A percentile compares a stretch with the other conserved stretches of the same genome.
Evolutionary conservation across 1,139 yeast genomes (phyloP).

Genomic region (Saccharomyces hybrid): DNA sequence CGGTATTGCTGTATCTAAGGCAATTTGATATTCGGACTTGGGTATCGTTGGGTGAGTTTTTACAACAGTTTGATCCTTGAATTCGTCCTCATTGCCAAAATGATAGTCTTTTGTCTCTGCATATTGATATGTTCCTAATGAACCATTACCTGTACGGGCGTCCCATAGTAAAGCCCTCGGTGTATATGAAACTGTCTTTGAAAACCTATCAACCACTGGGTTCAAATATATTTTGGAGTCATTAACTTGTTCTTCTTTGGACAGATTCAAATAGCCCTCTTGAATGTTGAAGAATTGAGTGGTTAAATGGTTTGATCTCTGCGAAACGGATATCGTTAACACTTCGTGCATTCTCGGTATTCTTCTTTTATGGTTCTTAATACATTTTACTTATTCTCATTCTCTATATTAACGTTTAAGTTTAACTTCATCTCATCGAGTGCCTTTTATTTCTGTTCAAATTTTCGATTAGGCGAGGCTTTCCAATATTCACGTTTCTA

Average conservation of each 20-base stretch:
- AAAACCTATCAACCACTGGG: slow-evolving; percentile 34
- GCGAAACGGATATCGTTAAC: slow-evolving; percentile 65
- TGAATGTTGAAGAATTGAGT: slow-evolving; percentile 83
- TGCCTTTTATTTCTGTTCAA: neutral
- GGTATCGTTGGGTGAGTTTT: slow-evolving; percentile 29
- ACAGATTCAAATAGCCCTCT: slow-evolving; percentile 33
- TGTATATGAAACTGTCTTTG: slow-evolving; percentile 50
- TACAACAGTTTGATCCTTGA: slow-evolving; percentile 13
- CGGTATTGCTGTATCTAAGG: slow-evolving; percentile 46
- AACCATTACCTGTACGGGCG: slow-evolving; percentile 56
- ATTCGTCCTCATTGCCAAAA: slow-evolving; percentile 16
- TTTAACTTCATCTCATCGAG: neutral
- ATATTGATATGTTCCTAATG: slow-evolving; percentile 49
- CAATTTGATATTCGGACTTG: slow-evolving; percentile 53
- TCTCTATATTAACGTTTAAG: neutral
- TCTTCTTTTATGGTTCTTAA: neutral
- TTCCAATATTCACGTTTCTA: slow-evolving; percentile 36
- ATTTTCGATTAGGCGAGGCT: neutral
- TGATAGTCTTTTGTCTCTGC: slow-evolving; percentile 27
- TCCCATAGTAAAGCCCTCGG: slow-evolving; percentile 83
- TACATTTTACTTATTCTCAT: too few relatives aligned
- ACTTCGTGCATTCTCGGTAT: slow-evolving; percentile 54
- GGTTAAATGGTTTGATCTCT: slow-evolving; percentile 59
- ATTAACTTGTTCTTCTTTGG: slow-evolving; percentile 40
- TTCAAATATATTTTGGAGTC: slow-evolving; percentile 43